Percentiles rank a stretch among this genome's conserved stretches.
phyloP scores from a whole-genome alignment of 257 asterid genomes.

The Solanum phureja region DNA sequence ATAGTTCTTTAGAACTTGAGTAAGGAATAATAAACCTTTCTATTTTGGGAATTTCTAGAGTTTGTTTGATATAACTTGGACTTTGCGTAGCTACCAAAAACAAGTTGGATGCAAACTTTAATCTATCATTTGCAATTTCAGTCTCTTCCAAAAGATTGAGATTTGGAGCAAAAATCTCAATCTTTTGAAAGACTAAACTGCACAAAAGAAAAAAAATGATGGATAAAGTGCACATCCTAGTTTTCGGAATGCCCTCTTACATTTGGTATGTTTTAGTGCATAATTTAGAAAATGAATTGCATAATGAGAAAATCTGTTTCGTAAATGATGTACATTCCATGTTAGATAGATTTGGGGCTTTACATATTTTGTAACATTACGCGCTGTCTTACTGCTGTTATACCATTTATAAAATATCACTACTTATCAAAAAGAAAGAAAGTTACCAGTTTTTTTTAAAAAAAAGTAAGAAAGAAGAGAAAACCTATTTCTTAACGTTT shows the following conservation, averaged over 20 bases:
- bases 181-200: background rate
- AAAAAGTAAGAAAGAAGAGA: background rate
- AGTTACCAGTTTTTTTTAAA: background rate
- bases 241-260: background rate
- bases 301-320: background rate
- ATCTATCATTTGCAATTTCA: background rate
- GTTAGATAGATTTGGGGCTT: background rate
- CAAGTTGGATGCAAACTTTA: background rate
- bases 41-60: background rate
- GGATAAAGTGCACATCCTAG: background rate
- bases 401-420: background rate
- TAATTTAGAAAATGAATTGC: background rate
- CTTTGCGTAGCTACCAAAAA: background rate
- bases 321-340: background rate
- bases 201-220: background rate
- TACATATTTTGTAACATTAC: background rate
- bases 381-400: background rate
- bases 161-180: background rate
- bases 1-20: background rate
- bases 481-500: background rate
- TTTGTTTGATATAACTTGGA: background rate
- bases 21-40: background rate
- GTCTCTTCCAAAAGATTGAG: background rate
- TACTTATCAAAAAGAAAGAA: background rate
- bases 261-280: background rate